phyloP scores from a whole-genome alignment of 164 flowering plant genomes.

The Vitis riparia region DNA sequence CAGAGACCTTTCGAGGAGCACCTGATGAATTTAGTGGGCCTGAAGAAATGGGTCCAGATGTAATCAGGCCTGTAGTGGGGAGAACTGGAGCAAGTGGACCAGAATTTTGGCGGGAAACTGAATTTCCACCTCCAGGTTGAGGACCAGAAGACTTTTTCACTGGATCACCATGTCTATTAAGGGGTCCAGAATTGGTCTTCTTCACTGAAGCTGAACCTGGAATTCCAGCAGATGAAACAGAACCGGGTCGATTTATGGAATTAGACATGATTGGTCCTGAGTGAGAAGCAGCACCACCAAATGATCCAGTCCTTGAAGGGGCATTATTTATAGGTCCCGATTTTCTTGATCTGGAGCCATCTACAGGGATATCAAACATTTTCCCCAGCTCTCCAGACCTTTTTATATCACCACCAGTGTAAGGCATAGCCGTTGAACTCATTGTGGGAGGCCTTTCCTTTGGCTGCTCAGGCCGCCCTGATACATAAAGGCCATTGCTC shows the following conservation, averaged over 20 bases:
- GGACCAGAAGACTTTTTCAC: conserved; percentile 90
- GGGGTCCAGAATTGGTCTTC: conserved; percentile 92
- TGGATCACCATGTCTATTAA: conserved; percentile 83
- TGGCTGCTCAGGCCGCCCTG: conserved; percentile 92
- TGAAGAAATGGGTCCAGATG: conserved; percentile 90
- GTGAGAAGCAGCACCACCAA: conserved; percentile 83
- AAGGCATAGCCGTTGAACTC: conserved; percentile 88
- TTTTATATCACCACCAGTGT: conserved; percentile 97
- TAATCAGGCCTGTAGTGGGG: conserved; percentile 90
- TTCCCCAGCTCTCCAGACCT: conserved; percentile 97
- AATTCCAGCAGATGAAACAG: conserved; percentile 47
- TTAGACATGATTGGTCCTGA: conserved; percentile 76
- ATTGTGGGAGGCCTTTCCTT: conserved; percentile 88
- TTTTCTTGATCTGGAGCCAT: conserved; percentile 86
- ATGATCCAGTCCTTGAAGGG: conserved; percentile 85
- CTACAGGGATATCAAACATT: conserved; percentile 91
- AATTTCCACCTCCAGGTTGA: conserved; percentile 60
- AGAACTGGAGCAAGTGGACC: conserved; percentile 82
- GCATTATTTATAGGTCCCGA: conserved; percentile 83
- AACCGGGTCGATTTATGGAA: conserved; percentile 54
- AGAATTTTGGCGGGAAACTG: conserved; percentile 80
- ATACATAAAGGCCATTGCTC: conserved; percentile 89
- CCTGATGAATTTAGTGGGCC: conserved; percentile 90
- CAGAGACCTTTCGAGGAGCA: conserved; percentile 83
- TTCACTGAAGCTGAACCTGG: conserved; percentile 62